Evolutionary conservation across 1,284 basidiomycete genomes (phyloP), one percentile per base, ranked within the genome.

Genomic region (Volvariella volvacea): DNA sequence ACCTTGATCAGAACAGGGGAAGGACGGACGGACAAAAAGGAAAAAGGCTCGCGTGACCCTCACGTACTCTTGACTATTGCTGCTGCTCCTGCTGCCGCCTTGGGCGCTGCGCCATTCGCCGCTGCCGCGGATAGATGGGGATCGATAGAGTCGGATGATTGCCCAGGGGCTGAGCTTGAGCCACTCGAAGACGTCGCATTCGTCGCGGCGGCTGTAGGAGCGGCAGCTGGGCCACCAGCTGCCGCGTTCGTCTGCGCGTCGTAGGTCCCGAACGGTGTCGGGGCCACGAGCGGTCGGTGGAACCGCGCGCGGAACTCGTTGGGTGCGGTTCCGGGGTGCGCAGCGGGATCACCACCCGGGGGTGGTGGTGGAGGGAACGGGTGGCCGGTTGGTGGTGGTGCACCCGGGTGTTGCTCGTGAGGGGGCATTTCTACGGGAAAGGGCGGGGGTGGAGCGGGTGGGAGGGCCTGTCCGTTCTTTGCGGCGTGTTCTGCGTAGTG

Each of bases 251-350:
- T 47, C 39, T 52, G 46, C 37, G 47, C 31, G 38, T 49, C 50
- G 38, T 54, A 53, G 3, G 58, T 55, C 25, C 60, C 71, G 62
- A 87, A 87, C 0, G 84, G 83, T 0, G 80, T 71, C 0, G 82
- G 83, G 0, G 74, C 80, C 28, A 74, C 68, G 41, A 88, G 66
- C 2, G 82, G 65, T 19, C 81, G 70, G 47, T 80, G 80, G 57
- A 87, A 88, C 40, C 84, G 78, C 3, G 75, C 76, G 30, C 84
- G 79, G 52, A 86, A 82, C 50, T 85, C 81, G 51, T 71, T 77
- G 10, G 74, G 60, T 4, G 70, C 53, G 12, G 25, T 28, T 28
- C 25, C 25, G 12, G 25, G 25, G 12, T 28, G 25, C 22, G 52
- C 55, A 30, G 49, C 50, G 14, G 61, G 55, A 44, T 60, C 58